Evolutionary conservation across 805 yeast species (phyloP).

Genomic region (Henningerozyma blattae): DNA sequence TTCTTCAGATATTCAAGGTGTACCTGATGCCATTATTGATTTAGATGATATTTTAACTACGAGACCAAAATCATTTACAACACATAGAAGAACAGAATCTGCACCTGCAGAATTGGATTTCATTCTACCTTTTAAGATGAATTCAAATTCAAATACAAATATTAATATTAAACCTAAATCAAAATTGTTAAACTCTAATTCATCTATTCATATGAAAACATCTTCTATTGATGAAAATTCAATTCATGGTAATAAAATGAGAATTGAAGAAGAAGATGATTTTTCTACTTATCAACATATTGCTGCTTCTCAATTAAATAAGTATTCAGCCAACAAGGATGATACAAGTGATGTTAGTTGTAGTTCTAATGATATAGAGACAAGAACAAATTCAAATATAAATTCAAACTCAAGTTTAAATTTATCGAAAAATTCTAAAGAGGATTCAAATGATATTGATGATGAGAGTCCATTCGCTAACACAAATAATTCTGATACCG

Average conservation of each 20-base stretch:
- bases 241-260: background rate
- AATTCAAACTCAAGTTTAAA: background rate
- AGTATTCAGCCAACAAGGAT: too few relatives aligned
- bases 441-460: background rate
- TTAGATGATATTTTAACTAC: conserved; percentile 39
- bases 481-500: background rate
- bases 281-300: too few relatives aligned
- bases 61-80: conserved; percentile 21
- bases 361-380: too few relatives aligned
- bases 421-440: background rate
- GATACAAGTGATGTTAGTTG: too few relatives aligned
- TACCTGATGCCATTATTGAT: conserved; percentile 46
- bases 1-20: conserved; percentile 21
- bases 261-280: conserved; percentile 15
- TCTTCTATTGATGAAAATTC: background rate
- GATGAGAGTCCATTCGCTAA: background rate
- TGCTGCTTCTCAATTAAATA: too few relatives aligned
- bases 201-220: background rate
- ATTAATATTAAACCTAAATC: background rate
- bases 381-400: background rate
- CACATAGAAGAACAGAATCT: conserved; percentile 43
- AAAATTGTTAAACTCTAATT: background rate
- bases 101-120: conserved; percentile 39
- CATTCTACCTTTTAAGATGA: too few relatives aligned
- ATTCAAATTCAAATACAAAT: conserved; percentile 2